phyloP scores from a whole-genome alignment of 768 basidiomycete genomes.

The Phlebiopsis flavidoalba region DNA sequence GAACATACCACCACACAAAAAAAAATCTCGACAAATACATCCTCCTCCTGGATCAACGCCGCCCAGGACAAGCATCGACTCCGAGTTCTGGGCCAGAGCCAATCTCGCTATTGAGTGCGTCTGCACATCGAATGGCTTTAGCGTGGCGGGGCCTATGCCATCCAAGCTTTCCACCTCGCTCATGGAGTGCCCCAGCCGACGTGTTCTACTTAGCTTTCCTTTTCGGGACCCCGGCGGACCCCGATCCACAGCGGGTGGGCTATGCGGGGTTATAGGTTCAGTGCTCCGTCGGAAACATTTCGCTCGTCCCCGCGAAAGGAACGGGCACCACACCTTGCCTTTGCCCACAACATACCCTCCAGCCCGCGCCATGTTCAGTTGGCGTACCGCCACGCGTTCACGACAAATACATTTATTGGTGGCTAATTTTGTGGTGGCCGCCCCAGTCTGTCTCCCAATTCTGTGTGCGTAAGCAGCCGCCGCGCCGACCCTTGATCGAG shows the following conservation, averaged over 20 bases:
- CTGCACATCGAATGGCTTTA: neutral
- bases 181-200: neutral
- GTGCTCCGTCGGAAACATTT: neutral
- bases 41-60: neutral
- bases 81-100: neutral
- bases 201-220: neutral
- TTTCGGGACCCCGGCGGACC: neutral
- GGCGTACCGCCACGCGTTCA: slow-evolving; percentile 7
- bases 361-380: slow-evolving; percentile 22
- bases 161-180: neutral
- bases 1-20: neutral
- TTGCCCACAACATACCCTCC: slow-evolving; percentile 11
- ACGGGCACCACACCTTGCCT: neutral
- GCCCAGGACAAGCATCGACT: too few relatives aligned
- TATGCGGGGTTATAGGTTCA: slow-evolving; percentile 2
- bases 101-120: neutral
- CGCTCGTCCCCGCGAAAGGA: neutral
- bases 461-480: slow-evolving; percentile 22
- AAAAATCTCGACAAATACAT: neutral
- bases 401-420: neutral
- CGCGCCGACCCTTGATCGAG: neutral
- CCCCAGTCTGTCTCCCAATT: slow-evolving; percentile 31
- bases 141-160: neutral
- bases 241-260: slow-evolving; percentile 1
- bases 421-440: neutral